Conservation (phyloP, 1,139 yeast species). For the Candida glucosophila region DNA sequence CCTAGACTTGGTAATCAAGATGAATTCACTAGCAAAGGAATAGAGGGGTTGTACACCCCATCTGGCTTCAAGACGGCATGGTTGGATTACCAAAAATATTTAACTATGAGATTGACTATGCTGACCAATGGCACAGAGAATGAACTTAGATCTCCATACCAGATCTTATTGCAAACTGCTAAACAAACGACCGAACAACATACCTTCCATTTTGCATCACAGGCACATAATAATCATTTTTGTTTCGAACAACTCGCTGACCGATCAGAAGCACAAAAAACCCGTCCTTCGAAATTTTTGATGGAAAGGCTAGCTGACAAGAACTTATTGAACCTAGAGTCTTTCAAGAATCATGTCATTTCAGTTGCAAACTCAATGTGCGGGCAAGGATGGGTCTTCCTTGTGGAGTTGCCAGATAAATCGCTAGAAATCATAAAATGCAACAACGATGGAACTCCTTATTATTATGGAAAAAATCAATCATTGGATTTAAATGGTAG, state of each 20-base stretch:
- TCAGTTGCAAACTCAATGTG: slow-evolving; percentile 44
- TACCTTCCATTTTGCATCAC: slow-evolving; percentile 82
- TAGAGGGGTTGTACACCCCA: slow-evolving; percentile 64
- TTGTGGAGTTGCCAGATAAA: slow-evolving; percentile 70
- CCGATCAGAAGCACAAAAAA: slow-evolving; percentile 20
- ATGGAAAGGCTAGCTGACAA: slow-evolving; percentile 32
- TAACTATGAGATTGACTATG: slow-evolving; percentile 63
- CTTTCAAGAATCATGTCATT: slow-evolving; percentile 44
- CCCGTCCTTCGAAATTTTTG: slow-evolving; percentile 42
- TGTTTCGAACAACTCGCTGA: slow-evolving; percentile 61
- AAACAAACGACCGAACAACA: slow-evolving; percentile 61
- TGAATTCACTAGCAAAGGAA: slow-evolving; percentile 39
- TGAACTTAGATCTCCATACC: slow-evolving; percentile 73
- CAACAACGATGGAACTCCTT: slow-evolving; percentile 89
- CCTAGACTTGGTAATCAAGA: slow-evolving; percentile 46
- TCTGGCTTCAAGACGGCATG: slow-evolving; percentile 68
- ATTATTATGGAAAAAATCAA: slow-evolving; percentile 69
- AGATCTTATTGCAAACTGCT: slow-evolving; percentile 66
- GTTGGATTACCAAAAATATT: slow-evolving; percentile 67
- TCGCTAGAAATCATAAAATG: slow-evolving; percentile 53
- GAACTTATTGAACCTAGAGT: slow-evolving; percentile 37
- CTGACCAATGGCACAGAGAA: slow-evolving; percentile 72
- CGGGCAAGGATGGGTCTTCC: slow-evolving; percentile 87
- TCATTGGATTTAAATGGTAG: slow-evolving; percentile 69
- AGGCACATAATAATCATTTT: slow-evolving; percentile 86